phyloP scores from a whole-genome alignment of 2,329 filamentous ascomycete species.

The Penicillium freii region DNA sequence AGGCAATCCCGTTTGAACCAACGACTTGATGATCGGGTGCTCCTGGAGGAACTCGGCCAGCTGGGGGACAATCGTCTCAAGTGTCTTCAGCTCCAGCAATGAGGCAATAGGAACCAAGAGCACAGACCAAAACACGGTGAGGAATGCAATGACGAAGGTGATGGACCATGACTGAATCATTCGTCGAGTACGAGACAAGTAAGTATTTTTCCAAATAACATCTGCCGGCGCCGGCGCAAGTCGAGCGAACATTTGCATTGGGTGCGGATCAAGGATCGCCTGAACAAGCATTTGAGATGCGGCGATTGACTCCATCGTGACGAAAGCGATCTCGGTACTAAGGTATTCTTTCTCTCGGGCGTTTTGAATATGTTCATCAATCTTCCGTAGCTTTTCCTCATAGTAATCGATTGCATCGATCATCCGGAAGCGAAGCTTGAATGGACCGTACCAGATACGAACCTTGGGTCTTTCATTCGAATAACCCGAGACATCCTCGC shows the following conservation, averaged over 20 bases:
- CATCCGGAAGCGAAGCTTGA: conserved; percentile 67
- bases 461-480: conserved; percentile 61
- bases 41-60: conserved; percentile 66
- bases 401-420: conserved; percentile 95
- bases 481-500: conserved; percentile 47
- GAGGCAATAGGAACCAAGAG: conserved; percentile 77
- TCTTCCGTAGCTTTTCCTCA: conserved; percentile 73
- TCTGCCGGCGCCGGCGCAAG: conserved; percentile 84
- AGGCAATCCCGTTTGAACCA: conserved; percentile 84
- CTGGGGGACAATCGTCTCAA: conserved; percentile 68
- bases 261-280: conserved; percentile 85
- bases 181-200: conserved; percentile 69
- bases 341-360: conserved; percentile 73
- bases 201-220: conserved; percentile 94
- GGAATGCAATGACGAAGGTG: conserved; percentile 74
- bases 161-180: conserved; percentile 79
- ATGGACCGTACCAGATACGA: conserved; percentile 73
- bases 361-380: conserved; percentile 71
- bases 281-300: conserved; percentile 94
- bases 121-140: conserved; percentile 85
- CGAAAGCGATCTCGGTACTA: conserved; percentile 82
- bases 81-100: conserved; percentile 76
- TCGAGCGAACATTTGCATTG: conserved; percentile 79
- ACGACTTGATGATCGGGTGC: conserved; percentile 68
- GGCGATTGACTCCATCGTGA: conserved; percentile 95